These are phyloP conservation scores for Phytophthora aleatoria DNA, from an alignment of 352 stramenopile genomes.

Conservation along the genomic window DNA sequence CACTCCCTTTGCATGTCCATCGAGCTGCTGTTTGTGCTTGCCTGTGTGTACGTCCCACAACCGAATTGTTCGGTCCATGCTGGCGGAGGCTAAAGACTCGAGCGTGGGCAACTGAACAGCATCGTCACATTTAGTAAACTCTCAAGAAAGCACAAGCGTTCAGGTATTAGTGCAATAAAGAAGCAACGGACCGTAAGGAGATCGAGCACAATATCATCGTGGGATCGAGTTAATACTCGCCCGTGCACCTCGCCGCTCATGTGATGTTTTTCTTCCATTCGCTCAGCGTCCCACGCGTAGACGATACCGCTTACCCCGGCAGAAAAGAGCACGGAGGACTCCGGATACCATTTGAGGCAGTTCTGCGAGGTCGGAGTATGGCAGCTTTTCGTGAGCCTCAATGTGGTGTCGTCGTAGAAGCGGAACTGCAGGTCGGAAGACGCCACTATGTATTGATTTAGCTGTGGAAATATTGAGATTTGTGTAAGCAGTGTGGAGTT, in stretches of 20 bases:
- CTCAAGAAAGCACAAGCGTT: not conserved
- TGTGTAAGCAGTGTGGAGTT: not conserved
- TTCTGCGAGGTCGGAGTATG: constrained; percentile 83
- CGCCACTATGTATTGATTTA: constrained; percentile 79
- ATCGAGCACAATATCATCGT: constrained; percentile 89
- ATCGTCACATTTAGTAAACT: constrained; percentile 2
- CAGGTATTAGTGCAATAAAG: constrained; percentile 3
- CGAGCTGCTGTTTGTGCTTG: constrained; percentile 84
- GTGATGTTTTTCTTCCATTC: constrained; percentile 85
- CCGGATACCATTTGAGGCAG: constrained; percentile 81
- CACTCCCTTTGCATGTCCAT: constrained; percentile 86
- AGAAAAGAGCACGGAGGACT: constrained; percentile 76
- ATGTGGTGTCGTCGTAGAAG: constrained; percentile 81
- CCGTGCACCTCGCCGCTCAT: constrained; percentile 72
- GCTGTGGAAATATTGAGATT: constrained; percentile 20
- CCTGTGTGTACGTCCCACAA: constrained; percentile 90
- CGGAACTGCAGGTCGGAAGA: constrained; percentile 82
- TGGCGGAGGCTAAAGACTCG: constrained; percentile 82
- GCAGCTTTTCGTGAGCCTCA: constrained; percentile 77
- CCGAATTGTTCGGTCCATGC: constrained; percentile 89
- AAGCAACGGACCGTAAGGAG: constrained; percentile 61
- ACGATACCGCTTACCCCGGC: constrained; percentile 83
- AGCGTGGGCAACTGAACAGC: constrained; percentile 63
- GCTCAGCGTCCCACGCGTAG: constrained; percentile 84
- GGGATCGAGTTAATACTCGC: constrained; percentile 68